Evolutionary conservation across 768 basidiomycete species (phyloP).

Genomic region (Lentinula sp.): DNA sequence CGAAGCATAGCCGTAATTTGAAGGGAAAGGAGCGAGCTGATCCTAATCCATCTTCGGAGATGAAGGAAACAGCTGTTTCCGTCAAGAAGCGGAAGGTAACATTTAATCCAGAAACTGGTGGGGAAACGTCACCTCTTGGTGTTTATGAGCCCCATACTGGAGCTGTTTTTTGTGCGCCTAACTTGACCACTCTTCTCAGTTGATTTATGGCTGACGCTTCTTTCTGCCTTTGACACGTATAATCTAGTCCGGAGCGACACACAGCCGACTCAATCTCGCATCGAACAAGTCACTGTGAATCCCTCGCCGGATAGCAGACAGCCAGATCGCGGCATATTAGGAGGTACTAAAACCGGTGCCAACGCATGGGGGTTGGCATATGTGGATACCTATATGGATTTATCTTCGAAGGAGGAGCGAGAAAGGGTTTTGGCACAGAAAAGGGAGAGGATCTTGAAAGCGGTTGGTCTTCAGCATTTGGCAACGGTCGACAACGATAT

Average conservation of each 20-base stretch:
- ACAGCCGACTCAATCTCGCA: conserved; percentile 61
- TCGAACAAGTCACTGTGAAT: conserved; percentile 32
- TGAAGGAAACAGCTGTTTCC: conserved; percentile 18
- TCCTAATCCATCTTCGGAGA: conserved; percentile 17
- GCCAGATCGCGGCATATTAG: conserved; percentile 35
- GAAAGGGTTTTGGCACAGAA: neutral
- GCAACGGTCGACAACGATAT: neutral
- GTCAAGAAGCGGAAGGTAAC: conserved; percentile 22
- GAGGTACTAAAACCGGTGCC: conserved; percentile 71
- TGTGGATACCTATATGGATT: conserved; percentile 57
- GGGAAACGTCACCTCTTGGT: conserved; percentile 44
- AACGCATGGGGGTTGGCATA: conserved; percentile 79
- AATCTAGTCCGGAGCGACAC: conserved; percentile 66
- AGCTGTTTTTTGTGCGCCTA: conserved; percentile 61
- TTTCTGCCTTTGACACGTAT: conserved; percentile 1
- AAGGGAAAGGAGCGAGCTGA: conserved; percentile 17
- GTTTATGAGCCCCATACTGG: conserved; percentile 82
- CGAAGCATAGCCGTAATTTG: neutral
- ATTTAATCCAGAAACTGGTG: conserved; percentile 14
- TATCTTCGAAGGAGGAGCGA: neutral
- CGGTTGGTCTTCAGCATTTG: neutral
- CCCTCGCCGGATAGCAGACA: conserved; percentile 29
- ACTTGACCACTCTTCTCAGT: neutral
- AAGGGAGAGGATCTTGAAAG: neutral
- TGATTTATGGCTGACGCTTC: too few relatives aligned